Conservation (phyloP, 2,329 filamentous ascomycete genomes). For the Fusarium camptoceras region DNA sequence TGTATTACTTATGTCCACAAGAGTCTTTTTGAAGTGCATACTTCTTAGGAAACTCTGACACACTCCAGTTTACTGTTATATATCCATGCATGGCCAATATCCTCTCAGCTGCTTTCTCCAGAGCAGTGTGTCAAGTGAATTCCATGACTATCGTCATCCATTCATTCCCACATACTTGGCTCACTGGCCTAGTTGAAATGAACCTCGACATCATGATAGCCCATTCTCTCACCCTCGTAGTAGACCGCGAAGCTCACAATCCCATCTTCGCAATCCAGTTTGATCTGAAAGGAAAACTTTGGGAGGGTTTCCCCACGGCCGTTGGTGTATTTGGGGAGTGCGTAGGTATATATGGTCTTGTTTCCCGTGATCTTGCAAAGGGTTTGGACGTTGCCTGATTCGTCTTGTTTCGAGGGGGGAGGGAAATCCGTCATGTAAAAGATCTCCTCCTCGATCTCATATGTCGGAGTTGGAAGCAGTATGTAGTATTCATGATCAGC, state of each 20-base stretch:
- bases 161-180: accelerated
- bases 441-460: accelerated
- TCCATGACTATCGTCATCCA: accelerated
- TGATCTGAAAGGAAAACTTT: neutral
- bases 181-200: constrained; percentile 14
- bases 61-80: accelerated
- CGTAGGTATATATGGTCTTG: accelerated
- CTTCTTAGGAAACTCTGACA: neutral
- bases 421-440: neutral
- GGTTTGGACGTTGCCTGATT: neutral
- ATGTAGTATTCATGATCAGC: neutral
- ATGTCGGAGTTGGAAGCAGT: accelerated
- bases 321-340: constrained; percentile 32
- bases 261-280: constrained; percentile 40
- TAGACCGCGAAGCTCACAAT: constrained; percentile 40
- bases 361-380: constrained; percentile 42
- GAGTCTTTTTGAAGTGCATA: neutral
- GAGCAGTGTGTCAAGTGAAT: neutral
- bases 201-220: constrained; percentile 33
- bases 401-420: neutral
- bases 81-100: too few relatives aligned
- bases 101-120: neutral
- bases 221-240: constrained; percentile 19
- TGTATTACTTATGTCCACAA: neutral
- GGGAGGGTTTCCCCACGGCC: neutral